Conservation (phyloP, 257 asterid genomes). For the Petunia secreta region DNA sequence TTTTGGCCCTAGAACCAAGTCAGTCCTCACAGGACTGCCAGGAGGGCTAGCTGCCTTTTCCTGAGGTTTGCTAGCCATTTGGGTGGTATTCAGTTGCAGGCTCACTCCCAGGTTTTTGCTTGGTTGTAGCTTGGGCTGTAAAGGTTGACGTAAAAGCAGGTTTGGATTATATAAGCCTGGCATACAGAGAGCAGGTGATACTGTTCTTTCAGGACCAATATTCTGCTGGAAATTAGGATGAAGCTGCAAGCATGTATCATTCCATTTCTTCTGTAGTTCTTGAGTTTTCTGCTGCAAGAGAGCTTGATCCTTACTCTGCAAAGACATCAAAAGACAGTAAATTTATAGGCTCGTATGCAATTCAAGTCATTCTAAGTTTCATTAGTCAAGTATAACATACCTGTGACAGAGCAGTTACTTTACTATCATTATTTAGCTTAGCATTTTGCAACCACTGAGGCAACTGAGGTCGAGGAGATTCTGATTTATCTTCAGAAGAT, state of each 20-base stretch:
- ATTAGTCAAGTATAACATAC: conserved; percentile 37
- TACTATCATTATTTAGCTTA: conserved; percentile 46
- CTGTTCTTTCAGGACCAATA: conserved; percentile 38
- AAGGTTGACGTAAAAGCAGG: conserved; percentile 52
- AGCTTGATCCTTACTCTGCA: conserved; percentile 60
- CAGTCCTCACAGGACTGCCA: conserved; percentile 81
- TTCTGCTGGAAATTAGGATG: conserved; percentile 71
- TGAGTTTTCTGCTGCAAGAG: conserved; percentile 62
- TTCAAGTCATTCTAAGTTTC: not conserved
- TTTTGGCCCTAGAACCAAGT: conserved; percentile 75
- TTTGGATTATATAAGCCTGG: conserved; percentile 52
- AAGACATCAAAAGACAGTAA: not conserved
- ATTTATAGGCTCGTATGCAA: not conserved
- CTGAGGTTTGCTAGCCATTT: conserved; percentile 22
- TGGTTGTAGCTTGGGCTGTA: conserved; percentile 55
- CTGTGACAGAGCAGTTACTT: conserved; percentile 47
- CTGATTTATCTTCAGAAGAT: conserved; percentile 52
- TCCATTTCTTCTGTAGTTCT: conserved; percentile 80
- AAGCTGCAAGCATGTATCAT: conserved; percentile 67
- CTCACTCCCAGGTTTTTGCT: conserved; percentile 42
- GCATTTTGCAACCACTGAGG: conserved; percentile 90
- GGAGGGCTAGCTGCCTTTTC: conserved; percentile 48
- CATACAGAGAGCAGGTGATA: conserved; percentile 48
- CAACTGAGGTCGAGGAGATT: conserved; percentile 45
- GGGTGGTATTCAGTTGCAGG: conserved; percentile 56